A percentile compares a stretch with the other conserved stretches of the same genome.
phyloP scores from a whole-genome alignment of 768 basidiomycete species.

The Termitomyces sp. region DNA sequence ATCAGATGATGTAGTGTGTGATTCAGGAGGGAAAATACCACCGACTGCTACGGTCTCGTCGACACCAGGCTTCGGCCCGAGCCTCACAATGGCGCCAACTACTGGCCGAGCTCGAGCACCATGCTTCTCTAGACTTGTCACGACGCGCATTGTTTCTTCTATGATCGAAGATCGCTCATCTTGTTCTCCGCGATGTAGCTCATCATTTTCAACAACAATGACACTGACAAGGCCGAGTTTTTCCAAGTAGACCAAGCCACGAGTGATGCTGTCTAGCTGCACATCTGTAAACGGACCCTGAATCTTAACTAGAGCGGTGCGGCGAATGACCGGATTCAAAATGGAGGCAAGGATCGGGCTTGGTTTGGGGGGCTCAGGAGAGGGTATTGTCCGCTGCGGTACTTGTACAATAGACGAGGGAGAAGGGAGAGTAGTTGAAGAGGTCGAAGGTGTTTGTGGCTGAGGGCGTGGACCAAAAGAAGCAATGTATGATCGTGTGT shows the following conservation, averaged over 20 bases:
- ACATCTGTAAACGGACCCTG: constrained; percentile 94
- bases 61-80: constrained; percentile 69
- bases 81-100: constrained; percentile 78
- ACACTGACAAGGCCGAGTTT: constrained; percentile 95
- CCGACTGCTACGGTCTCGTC: constrained; percentile 24
- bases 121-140: constrained; percentile 76
- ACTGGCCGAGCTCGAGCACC: constrained; percentile 88
- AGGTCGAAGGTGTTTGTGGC: constrained; percentile 23
- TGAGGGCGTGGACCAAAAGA: constrained; percentile 78
- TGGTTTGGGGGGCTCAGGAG: constrained; percentile 34
- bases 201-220: constrained; percentile 91
- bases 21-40: constrained; percentile 53
- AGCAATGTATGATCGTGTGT: constrained; percentile 85
- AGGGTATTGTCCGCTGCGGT: constrained; percentile 30
- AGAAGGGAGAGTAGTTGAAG: constrained; percentile 21
- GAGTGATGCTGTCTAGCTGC: constrained; percentile 90
- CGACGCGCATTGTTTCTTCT: constrained; percentile 85
- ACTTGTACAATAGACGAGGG: constrained; percentile 23
- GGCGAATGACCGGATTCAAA: constrained; percentile 76
- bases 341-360: constrained; percentile 67
- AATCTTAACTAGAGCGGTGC: constrained; percentile 93
- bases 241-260: constrained; percentile 92
- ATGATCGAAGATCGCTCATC: constrained; percentile 64
- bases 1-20: constrained; percentile 77
- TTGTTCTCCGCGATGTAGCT: constrained; percentile 60